Evolutionary conservation across 2,329 filamentous ascomycete species (phyloP).

Genomic region (Magnaporthiopsis incrustans): DNA sequence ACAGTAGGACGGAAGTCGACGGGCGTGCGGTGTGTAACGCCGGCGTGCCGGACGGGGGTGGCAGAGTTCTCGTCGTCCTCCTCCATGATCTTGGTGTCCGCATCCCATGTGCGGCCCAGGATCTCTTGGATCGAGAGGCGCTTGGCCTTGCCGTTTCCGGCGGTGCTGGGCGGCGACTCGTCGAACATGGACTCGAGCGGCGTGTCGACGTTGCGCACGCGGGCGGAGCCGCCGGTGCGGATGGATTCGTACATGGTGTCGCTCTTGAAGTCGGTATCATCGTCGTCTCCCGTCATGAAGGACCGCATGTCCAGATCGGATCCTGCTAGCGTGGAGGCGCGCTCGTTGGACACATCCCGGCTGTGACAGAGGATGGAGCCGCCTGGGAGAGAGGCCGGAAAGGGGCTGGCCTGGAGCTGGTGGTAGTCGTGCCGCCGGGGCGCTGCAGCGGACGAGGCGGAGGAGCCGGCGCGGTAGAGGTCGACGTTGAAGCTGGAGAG

Average conservation of each 20-base stretch:
- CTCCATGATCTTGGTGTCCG: conserved; percentile 50
- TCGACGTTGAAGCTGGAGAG: conserved; percentile 49
- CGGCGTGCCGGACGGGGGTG: conserved; percentile 36
- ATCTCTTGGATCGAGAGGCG: conserved; percentile 53
- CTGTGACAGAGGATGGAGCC: conserved; percentile 30
- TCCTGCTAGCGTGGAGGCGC: conserved; percentile 57
- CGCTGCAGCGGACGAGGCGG: conserved; percentile 21
- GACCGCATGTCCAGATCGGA: conserved; percentile 62
- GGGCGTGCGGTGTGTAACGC: conserved; percentile 24
- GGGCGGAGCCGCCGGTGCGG: conserved; percentile 61
- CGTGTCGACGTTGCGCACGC: conserved; percentile 58
- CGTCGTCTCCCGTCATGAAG: conserved; percentile 62
- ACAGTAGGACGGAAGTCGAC: conserved; percentile 16
- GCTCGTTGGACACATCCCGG: conserved; percentile 34
- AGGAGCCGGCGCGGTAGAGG: conserved; percentile 35
- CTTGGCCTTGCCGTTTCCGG: conserved; percentile 43
- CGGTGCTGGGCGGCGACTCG: conserved; percentile 60
- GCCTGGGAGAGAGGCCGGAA: conserved; percentile 16
- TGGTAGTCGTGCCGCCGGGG: conserved; percentile 9
- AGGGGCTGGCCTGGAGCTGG: conserved; percentile 5
- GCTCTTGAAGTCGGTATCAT: conserved; percentile 71
- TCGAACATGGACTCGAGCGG: conserved; percentile 76
- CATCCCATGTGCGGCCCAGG: conserved; percentile 45
- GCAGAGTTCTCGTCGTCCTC: conserved; percentile 47
- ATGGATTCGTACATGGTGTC: conserved; percentile 72